Evolutionary conservation across 225 moss, liverwort and hornwort species (phyloP).

Genomic region (Pseudoscleropodium purum): DNA sequence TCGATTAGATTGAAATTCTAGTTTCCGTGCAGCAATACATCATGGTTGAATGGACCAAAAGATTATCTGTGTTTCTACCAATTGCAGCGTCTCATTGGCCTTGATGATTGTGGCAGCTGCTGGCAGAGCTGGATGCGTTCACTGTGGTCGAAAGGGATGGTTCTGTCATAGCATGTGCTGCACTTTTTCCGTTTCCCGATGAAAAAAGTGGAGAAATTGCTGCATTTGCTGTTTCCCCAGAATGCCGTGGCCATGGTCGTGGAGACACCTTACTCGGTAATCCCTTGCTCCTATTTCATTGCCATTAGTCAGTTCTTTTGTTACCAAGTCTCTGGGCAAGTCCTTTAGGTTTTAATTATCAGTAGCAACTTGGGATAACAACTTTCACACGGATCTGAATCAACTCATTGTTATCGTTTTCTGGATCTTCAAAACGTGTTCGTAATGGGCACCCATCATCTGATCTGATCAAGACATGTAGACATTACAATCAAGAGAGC

Average conservation of each 20-base stretch:
- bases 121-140: conserved; percentile 56
- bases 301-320: background rate
- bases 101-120: conserved; percentile 44
- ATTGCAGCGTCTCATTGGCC: background rate
- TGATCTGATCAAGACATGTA: background rate
- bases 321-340: background rate
- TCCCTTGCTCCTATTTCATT: background rate
- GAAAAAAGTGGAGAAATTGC: conserved; percentile 89
- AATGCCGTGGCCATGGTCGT: conserved; percentile 87
- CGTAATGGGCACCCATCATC: background rate
- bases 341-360: background rate
- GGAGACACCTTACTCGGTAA: conserved; percentile 84
- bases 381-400: background rate
- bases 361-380: background rate
- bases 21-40: background rate
- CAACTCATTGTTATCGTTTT: background rate
- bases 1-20: background rate
- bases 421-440: background rate
- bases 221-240: conserved; percentile 86
- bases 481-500: background rate
- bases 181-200: conserved; percentile 38
- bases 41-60: background rate
- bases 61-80: background rate
- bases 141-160: conserved; percentile 92
- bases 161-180: conserved; percentile 83